These are phyloP conservation scores for Penstemon eatonii DNA, from an alignment of 257 asterid genomes.

Conservation along the genomic window DNA sequence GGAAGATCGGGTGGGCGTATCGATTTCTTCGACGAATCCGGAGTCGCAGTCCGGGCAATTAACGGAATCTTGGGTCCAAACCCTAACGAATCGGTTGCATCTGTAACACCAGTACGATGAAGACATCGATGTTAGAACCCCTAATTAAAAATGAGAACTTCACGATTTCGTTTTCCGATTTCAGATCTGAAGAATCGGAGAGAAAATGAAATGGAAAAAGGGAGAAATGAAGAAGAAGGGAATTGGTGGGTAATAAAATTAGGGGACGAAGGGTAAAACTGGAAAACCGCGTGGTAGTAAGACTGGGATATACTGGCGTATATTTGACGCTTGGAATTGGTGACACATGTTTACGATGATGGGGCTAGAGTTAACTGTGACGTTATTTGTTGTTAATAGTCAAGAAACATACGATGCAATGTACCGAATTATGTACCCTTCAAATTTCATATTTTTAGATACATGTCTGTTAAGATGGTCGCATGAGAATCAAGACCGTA, in stretches of 20 bases:
- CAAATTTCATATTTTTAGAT: too few species aligned
- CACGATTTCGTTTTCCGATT: not conserved
- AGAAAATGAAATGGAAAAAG: not conserved
- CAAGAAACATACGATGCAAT: not conserved
- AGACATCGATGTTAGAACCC: slow-evolving; percentile 36
- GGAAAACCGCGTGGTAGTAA: slow-evolving; percentile 18
- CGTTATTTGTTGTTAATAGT: slow-evolving; percentile 11
- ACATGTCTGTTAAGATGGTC: too few species aligned
- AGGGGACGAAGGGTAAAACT: slow-evolving; percentile 21
- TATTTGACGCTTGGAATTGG: slow-evolving; percentile 23
- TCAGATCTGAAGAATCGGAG: slow-evolving; percentile 21
- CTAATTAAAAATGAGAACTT: not conserved
- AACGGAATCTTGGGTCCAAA: slow-evolving; percentile 48
- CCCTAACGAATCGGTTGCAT: slow-evolving; percentile 67
- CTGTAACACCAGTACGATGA: slow-evolving; percentile 74
- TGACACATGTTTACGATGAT: slow-evolving; percentile 24
- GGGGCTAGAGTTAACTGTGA: slow-evolving; percentile 12
- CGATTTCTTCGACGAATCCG: slow-evolving; percentile 74
- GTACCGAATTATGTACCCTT: too few species aligned
- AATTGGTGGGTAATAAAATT: slow-evolving; percentile 7
- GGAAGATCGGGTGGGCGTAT: slow-evolving; percentile 47
- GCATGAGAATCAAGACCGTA: too few species aligned
- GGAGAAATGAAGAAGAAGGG: not conserved
- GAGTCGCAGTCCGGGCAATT: slow-evolving; percentile 69
- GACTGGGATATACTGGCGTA: slow-evolving; percentile 19